phyloP scores from a whole-genome alignment of 2,329 filamentous ascomycete species.

The Dactylellina sp. region DNA sequence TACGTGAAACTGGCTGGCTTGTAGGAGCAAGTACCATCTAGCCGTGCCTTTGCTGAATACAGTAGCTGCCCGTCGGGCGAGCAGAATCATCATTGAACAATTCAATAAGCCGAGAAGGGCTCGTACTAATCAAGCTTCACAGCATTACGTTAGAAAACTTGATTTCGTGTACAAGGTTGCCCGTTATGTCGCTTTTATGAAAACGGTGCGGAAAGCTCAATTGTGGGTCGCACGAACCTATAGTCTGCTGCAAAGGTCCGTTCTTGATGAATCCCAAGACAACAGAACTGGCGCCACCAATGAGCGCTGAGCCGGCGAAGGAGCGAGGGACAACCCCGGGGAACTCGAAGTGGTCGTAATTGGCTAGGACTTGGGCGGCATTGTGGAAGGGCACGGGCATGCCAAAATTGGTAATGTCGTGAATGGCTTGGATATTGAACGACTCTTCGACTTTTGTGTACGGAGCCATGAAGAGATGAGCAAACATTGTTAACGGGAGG shows the following conservation, averaged over 20 bases:
- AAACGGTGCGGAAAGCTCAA: constrained; percentile 1
- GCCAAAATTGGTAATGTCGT: constrained; percentile 87
- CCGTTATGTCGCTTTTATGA: background rate
- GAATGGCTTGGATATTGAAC: constrained; percentile 93
- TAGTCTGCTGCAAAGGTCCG: constrained; percentile 68
- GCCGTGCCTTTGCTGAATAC: constrained; percentile 77
- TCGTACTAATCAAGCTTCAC: constrained; percentile 69
- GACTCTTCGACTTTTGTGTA: constrained; percentile 99
- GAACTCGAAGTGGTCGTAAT: constrained; percentile 91
- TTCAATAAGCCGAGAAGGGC: constrained; percentile 83
- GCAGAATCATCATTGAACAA: constrained; percentile 74
- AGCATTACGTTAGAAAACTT: constrained; percentile 33
- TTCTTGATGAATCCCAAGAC: constrained; percentile 71
- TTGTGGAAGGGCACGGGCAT: constrained; percentile 71
- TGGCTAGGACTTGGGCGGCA: constrained; percentile 68
- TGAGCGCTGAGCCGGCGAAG: constrained; percentile 82
- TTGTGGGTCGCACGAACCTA: constrained; percentile 65
- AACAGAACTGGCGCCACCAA: constrained; percentile 79
- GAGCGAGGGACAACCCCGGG: constrained; percentile 91
- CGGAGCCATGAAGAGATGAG: constrained; percentile 80
- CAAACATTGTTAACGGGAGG: constrained; percentile 73
- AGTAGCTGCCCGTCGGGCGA: constrained; percentile 72
- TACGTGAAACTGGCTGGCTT: constrained; percentile 88
- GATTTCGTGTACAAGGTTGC: constrained; percentile 1
- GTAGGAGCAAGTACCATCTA: constrained; percentile 82